These are phyloP conservation scores for Remersonia thermophila DNA, from an alignment of 2,329 filamentous ascomycete species.

Conservation along the genomic window DNA sequence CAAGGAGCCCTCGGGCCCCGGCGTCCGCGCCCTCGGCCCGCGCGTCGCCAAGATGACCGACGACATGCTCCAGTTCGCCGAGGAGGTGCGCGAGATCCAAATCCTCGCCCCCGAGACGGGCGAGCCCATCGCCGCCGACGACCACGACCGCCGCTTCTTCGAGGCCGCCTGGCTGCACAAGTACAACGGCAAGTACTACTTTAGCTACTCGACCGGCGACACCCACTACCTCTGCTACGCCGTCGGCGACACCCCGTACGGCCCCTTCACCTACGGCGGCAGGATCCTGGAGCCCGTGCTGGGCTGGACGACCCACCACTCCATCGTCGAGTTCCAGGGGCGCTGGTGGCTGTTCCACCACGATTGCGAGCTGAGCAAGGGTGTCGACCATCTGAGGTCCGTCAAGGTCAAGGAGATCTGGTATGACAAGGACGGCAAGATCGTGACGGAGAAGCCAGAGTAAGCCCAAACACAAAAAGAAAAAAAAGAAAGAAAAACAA, in stretches of 20 bases:
- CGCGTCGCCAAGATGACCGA: conserved; percentile 51
- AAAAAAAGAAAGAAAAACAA: conserved; percentile 4
- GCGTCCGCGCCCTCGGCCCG: conserved; percentile 47
- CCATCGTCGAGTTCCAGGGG: conserved; percentile 59
- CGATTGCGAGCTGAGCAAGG: conserved; percentile 55
- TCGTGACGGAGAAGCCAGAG: conserved; percentile 32
- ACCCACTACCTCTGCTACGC: conserved; percentile 64
- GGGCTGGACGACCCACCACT: conserved; percentile 75
- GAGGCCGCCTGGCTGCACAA: conserved; percentile 75
- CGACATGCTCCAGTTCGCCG: conserved; percentile 53
- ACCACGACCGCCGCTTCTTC: conserved; percentile 67
- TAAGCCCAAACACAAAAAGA: conserved; percentile 8
- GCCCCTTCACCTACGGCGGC: conserved; percentile 62
- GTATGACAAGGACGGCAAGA: conserved; percentile 54
- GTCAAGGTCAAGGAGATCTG: conserved; percentile 67
- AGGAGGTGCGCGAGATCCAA: conserved; percentile 43
- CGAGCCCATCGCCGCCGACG: conserved; percentile 47
- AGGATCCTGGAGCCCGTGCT: conserved; percentile 62
- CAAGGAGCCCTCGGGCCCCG: conserved; percentile 45
- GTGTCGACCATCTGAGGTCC: conserved; percentile 57
- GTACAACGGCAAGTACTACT: conserved; percentile 57
- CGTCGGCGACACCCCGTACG: conserved; percentile 48
- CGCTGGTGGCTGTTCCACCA: conserved; percentile 69
- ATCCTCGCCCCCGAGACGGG: conserved; percentile 53
- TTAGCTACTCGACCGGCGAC: conserved; percentile 68